Conservation (phyloP, 345 rosid genomes). For the Syzygium aqueum region DNA sequence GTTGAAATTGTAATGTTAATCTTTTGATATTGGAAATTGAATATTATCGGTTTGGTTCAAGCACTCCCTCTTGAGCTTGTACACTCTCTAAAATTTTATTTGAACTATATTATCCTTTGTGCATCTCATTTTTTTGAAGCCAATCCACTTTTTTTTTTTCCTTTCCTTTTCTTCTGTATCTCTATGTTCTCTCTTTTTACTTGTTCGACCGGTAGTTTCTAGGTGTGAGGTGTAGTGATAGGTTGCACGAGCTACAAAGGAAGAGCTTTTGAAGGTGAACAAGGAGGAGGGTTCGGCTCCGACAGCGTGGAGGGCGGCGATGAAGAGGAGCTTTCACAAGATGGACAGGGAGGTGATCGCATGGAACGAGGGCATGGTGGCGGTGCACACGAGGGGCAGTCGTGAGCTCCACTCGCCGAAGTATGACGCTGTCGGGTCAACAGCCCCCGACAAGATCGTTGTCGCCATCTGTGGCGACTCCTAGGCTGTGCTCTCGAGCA, state of each 20-base stretch:
- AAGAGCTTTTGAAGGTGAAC: slow-evolving; percentile 7
- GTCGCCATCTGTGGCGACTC: too few relatives aligned
- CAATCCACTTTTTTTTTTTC: neutral
- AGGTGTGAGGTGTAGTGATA: slow-evolving; percentile 21
- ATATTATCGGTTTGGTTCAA: neutral
- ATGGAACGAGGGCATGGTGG: neutral
- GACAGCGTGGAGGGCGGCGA: slow-evolving; percentile 15
- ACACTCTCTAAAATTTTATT: too few relatives aligned
- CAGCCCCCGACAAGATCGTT: slow-evolving; percentile 8
- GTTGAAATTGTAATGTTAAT: neutral
- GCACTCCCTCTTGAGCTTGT: neutral
- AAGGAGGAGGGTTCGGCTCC: neutral
- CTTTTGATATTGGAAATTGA: neutral
- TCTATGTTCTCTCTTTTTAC: neutral
- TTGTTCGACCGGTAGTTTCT: slow-evolving; percentile 52
- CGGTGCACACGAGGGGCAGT: slow-evolving; percentile 6
- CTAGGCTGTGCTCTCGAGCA: slow-evolving; percentile 76
- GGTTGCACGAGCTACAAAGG: slow-evolving; percentile 25
- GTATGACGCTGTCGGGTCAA: slow-evolving; percentile 42
- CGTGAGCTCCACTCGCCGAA: slow-evolving; percentile 15
- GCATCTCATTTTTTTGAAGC: too few relatives aligned
- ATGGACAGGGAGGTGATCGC: slow-evolving; percentile 28
- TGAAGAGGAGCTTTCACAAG: slow-evolving; percentile 21
- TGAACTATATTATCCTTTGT: too few relatives aligned
- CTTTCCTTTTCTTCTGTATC: neutral